Evolutionary conservation across 2,329 filamentous ascomycete species (phyloP).

Genomic region (Eurotiales sp.): DNA sequence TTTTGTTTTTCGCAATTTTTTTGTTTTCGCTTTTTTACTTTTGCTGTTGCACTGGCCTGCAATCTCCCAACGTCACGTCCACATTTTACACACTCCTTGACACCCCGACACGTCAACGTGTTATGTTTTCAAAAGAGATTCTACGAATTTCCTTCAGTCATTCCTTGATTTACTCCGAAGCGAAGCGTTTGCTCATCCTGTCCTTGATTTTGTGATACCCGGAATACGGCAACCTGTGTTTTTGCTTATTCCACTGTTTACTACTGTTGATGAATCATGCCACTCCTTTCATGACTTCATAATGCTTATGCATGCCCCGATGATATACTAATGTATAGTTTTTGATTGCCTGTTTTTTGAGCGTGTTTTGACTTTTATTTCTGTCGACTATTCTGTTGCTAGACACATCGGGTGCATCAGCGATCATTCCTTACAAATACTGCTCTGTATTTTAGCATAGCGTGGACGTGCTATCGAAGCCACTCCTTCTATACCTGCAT

Average conservation of each 20-base stretch:
- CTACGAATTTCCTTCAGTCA: conserved; percentile 29
- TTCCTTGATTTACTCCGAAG: conserved; percentile 23
- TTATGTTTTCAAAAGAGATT: conserved; percentile 14
- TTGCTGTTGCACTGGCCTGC: conserved; percentile 16
- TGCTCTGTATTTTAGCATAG: conserved; percentile 14
- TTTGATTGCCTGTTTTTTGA: conserved; percentile 9
- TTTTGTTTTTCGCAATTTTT: conserved; percentile 4
- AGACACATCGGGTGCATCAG: conserved; percentile 16
- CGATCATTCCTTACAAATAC: conserved; percentile 17
- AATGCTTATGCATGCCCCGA: conserved; percentile 17
- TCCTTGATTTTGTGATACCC: conserved; percentile 21
- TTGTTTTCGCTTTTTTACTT: neutral
- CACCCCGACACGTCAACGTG: conserved; percentile 15
- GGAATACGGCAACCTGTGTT: conserved; percentile 6
- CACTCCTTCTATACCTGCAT: conserved; percentile 18
- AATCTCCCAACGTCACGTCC: conserved; percentile 19
- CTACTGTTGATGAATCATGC: conserved; percentile 20
- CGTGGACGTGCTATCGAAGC: conserved; percentile 18
- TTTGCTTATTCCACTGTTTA: conserved; percentile 8
- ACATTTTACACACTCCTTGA: conserved; percentile 17
- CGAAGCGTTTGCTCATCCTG: conserved; percentile 21
- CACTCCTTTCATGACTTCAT: conserved; percentile 19
- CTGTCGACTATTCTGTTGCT: conserved; percentile 7
- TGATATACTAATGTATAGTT: conserved; percentile 1
- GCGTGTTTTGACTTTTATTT: conserved; percentile 13